Conservation (phyloP, 176 grass and related monocot genomes). For the Juncus inflexus region DNA sequence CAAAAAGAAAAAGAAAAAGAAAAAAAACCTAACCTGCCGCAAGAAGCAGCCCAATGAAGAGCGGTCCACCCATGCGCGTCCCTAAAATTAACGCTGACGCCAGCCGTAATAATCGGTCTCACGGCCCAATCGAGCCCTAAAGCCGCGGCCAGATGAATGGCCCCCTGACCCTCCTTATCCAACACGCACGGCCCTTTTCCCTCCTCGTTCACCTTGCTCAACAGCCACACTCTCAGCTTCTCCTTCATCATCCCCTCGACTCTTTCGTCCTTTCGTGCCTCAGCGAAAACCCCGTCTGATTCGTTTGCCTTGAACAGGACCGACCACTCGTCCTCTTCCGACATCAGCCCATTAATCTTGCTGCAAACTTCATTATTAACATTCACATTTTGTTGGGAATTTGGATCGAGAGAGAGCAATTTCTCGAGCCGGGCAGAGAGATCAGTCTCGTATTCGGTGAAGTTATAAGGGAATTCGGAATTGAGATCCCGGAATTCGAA, state of each 20-base stretch:
- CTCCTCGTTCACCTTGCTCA: conserved; percentile 52
- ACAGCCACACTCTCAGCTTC: conserved; percentile 80
- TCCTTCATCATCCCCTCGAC: conserved; percentile 61
- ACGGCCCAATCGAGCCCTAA: conserved; percentile 91
- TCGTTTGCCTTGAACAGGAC: conserved; percentile 58
- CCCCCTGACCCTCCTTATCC: conserved; percentile 84
- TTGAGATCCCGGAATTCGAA: conserved; percentile 69
- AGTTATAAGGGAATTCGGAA: conserved; percentile 39
- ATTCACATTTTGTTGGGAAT: conserved; percentile 45
- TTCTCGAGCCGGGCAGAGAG: conserved; percentile 67
- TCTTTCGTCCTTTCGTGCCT: conserved; percentile 46
- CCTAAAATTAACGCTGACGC: conserved; percentile 86
- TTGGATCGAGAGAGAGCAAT: conserved; percentile 49
- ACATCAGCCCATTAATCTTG: conserved; percentile 74
- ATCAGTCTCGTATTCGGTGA: conserved; percentile 42
- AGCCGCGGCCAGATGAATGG: conserved; percentile 76
- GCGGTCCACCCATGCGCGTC: conserved; percentile 82
- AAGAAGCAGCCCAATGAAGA: conserved; percentile 96
- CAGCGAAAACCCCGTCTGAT: conserved; percentile 39
- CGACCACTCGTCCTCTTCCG: conserved; percentile 57
- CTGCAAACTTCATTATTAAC: conserved; percentile 61
- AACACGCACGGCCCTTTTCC: conserved; percentile 55
- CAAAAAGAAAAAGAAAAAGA: background rate
- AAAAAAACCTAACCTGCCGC: conserved; percentile 58
- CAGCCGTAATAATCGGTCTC: conserved; percentile 57